Evolutionary conservation across 176 grass and related monocot genomes (phyloP), one percentile per base, ranked within the genome.

Genomic region (Paspalum notatum): DNA sequence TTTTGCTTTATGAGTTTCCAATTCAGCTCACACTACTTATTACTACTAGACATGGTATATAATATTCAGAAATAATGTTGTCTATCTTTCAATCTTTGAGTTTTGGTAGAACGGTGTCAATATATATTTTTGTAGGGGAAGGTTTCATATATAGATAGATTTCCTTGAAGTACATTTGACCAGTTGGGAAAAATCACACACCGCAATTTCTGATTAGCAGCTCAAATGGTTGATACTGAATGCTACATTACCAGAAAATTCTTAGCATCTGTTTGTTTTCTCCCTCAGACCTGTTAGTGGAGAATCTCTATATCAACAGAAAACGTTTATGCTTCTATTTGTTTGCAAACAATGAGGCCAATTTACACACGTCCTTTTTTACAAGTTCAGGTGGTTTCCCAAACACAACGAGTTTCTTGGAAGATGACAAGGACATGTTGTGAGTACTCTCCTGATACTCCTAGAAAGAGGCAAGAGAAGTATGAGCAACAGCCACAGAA

Each of bases 401-500:
- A 46, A 44, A 12, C 55, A 37, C 77, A 40, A 21, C 41, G 12
- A 8, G 9, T 82, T 82, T n/a, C 27, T 13, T 68, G 72, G 16
- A 18, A 59, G 57, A 22, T 9, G 0, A 58, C 48, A 85, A 81
- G 6, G 75, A 72, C 57, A 72, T 72, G 64, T 12, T 85, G 87
- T 10, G 77, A 85, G 57, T 76, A 72, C 21, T 71, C 66, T 77
- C 77, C 71, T 45, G 77, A 10, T 77, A 53, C 71, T 77, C 7
- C 40, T 71, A 82, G 55, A 38, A 65, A 58, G 40, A 81, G 78
- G 42, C 57, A 72, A 42, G 77, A 65, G 25, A 77, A 74, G 12
- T 77, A 71, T 77, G 65, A 82, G 43, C 40, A 4, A 76, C 82
- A 72, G 41, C 69, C 47, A 13, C 96, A 98, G 83, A 95, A 98